Evolutionary conservation across 768 basidiomycete species (phyloP).

Genomic region (Dioszegia aurantiaca): DNA sequence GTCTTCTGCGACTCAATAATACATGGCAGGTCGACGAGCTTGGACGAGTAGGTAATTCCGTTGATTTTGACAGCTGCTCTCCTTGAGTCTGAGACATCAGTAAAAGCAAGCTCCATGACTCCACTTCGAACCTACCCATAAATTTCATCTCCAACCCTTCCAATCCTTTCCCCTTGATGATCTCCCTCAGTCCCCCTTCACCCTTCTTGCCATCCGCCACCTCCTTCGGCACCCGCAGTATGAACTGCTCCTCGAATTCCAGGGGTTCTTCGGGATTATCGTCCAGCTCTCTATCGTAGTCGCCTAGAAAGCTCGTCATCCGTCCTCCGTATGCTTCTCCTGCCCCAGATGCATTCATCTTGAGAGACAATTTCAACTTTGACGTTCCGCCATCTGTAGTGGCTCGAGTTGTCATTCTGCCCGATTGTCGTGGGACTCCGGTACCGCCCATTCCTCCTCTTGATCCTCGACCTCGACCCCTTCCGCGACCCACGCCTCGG

Average conservation of each 20-base stretch:
- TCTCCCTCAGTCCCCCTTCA: conserved; percentile 62
- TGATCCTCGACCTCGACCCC: conserved; percentile 19
- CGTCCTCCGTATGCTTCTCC: conserved; percentile 23
- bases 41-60: conserved; percentile 75
- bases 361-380: conserved; percentile 36
- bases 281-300: conserved; percentile 90
- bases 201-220: conserved; percentile 50
- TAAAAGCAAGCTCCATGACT: neutral
- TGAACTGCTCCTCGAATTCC: conserved; percentile 95
- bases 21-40: conserved; percentile 92
- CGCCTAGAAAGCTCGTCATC: conserved; percentile 82
- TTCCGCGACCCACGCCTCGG: conserved; percentile 24
- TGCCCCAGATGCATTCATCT: conserved; percentile 13
- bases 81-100: conserved; percentile 67
- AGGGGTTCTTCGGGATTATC: conserved; percentile 88
- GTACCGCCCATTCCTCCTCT: conserved; percentile 17
- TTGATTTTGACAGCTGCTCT: conserved; percentile 85
- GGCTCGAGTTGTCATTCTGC: conserved; percentile 21
- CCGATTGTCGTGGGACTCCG: conserved; percentile 16
- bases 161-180: conserved; percentile 69
- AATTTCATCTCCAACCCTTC: conserved; percentile 97
- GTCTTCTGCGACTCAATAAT: conserved; percentile 95
- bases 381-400: neutral
- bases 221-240: conserved; percentile 80
- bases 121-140: conserved; percentile 63